Conservation (phyloP, 2,329 filamentous ascomycete genomes). For the Fusarium chuoi region DNA sequence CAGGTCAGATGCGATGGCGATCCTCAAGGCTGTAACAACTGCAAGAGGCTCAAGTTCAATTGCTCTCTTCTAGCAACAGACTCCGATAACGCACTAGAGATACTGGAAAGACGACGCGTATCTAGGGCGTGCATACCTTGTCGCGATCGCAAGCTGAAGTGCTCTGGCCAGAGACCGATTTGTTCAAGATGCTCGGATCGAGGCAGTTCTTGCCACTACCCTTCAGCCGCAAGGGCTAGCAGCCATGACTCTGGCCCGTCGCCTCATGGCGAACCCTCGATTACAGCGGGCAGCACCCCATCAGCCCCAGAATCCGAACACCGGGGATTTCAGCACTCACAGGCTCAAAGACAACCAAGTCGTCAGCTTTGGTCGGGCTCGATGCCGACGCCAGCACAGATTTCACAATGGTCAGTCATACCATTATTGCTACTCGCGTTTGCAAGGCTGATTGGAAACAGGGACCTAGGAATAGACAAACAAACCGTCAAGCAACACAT, state of each 20-base stretch:
- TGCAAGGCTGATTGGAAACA: not conserved
- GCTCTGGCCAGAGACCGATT: constrained; percentile 5
- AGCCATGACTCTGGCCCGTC: not conserved
- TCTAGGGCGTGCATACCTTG: constrained; percentile 13
- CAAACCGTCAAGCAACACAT: constrained; percentile 14
- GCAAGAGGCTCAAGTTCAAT: constrained; percentile 6
- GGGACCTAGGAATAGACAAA: constrained; percentile 11
- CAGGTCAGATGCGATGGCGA: constrained; percentile 21
- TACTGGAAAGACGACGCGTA: constrained; percentile 7
- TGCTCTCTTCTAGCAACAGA: not conserved
- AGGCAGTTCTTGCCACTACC: constrained; percentile 1
- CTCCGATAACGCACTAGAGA: not conserved
- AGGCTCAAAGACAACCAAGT: not conserved
- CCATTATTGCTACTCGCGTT: fast-evolving
- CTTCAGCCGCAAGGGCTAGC: not conserved
- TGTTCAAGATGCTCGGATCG: constrained; percentile 5
- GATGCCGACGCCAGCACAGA: not conserved
- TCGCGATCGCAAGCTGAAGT: constrained; percentile 20
- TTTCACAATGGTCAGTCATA: not conserved
- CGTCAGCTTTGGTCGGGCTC: not conserved
- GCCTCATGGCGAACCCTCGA: not conserved
- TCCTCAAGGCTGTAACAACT: constrained; percentile 6
- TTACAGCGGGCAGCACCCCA: not conserved
- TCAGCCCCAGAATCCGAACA: not conserved
- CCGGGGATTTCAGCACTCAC: not conserved